Conservation (phyloP, 129 eudicot species). For the Arctium lappa region DNA sequence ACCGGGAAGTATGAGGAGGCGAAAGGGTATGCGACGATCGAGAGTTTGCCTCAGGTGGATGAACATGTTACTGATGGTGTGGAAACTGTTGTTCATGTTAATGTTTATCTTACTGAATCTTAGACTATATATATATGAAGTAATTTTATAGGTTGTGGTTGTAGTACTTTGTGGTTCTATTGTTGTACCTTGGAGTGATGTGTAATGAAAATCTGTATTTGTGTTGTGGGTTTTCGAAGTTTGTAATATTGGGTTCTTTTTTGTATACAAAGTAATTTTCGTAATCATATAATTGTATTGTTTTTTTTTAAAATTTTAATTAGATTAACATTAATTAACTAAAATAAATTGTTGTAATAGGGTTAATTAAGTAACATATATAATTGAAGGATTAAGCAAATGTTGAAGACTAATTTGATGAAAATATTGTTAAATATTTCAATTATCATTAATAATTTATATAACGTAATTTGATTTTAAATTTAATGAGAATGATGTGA, state of each 20-base stretch:
- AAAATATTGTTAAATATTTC: too few relatives aligned
- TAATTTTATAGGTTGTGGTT: slow-evolving; percentile 16
- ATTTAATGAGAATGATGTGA: too few relatives aligned
- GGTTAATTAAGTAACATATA: too few relatives aligned
- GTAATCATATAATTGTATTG: too few relatives aligned
- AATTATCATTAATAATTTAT: too few relatives aligned
- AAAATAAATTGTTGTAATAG: too few relatives aligned
- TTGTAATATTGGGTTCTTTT: background rate
- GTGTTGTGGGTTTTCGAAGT: background rate
- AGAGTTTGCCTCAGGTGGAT: slow-evolving; percentile 72
- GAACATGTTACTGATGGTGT: slow-evolving; percentile 96
- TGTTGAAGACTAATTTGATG: too few relatives aligned
- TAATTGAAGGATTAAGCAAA: too few relatives aligned
- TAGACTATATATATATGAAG: slow-evolving; percentile 14
- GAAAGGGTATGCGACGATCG: slow-evolving; percentile 86
- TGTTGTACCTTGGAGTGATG: slow-evolving; percentile 30
- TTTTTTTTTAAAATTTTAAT: too few relatives aligned
- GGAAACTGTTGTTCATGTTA: slow-evolving; percentile 78
- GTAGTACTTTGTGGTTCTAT: slow-evolving; percentile 2
- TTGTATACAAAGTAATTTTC: background rate
- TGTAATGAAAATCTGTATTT: slow-evolving; percentile 18
- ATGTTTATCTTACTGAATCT: slow-evolving; percentile 55
- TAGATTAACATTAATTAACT: too few relatives aligned
- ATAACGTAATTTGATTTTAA: too few relatives aligned
- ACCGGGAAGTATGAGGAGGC: slow-evolving; percentile 94